Percentiles rank a stretch among this genome's conserved stretches.
Conservation (phyloP, 305 asterid genomes). For the Striga hermonthica region DNA sequence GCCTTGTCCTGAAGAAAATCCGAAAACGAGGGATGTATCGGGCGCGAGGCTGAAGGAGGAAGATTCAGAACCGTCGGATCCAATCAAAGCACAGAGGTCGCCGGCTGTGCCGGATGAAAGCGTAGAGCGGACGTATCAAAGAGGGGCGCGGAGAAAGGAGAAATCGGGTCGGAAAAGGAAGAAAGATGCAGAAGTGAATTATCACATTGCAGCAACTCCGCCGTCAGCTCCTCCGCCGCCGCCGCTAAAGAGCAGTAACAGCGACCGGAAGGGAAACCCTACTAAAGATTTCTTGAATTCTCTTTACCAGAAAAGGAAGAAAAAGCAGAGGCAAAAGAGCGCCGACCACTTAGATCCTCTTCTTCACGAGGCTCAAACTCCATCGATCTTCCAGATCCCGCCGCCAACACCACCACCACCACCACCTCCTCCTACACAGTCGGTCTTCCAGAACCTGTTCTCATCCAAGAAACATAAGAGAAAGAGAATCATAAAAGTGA, state of each 20-base stretch:
- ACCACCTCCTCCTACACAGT: constrained; percentile 48
- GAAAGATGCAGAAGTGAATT: constrained; percentile 29
- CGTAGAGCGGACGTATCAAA: constrained; percentile 30
- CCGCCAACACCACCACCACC: constrained; percentile 49
- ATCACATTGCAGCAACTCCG: constrained; percentile 33
- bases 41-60: constrained; percentile 35
- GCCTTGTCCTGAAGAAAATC: constrained; percentile 27
- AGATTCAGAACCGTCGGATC: constrained; percentile 32
- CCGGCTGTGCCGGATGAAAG: constrained; percentile 36
- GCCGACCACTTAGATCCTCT: constrained; percentile 63
- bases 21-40: constrained; percentile 38
- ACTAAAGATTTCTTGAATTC: constrained; percentile 74
- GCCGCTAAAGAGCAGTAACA: constrained; percentile 40
- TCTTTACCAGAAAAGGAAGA: constrained; percentile 68
- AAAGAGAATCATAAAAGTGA: constrained; percentile 48
- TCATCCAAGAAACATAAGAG: constrained; percentile 54
- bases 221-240: constrained; percentile 41
- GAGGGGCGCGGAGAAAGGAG: constrained; percentile 35
- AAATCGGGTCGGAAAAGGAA: constrained; percentile 35
- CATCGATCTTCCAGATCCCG: constrained; percentile 40
- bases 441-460: constrained; percentile 51
- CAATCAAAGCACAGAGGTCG: constrained; percentile 36
- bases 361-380: constrained; percentile 47
- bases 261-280: constrained; percentile 47
- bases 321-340: constrained; percentile 70